Conservation (phyloP, 2,329 filamentous ascomycete species). For the Neofusicoccum umdonicola region DNA sequence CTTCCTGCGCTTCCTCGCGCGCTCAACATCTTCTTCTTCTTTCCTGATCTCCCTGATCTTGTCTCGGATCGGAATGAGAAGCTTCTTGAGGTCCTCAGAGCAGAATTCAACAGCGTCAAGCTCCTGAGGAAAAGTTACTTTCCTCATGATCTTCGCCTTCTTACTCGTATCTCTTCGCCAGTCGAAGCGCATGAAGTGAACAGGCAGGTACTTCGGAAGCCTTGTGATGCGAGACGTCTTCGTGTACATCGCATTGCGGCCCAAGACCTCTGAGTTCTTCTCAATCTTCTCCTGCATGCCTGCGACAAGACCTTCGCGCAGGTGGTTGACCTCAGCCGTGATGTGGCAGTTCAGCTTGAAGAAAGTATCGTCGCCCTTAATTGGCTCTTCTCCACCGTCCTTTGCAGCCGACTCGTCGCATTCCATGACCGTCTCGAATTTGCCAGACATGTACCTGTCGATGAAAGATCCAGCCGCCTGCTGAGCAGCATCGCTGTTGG, state of each 20-base stretch:
- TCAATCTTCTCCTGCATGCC: constrained; percentile 86
- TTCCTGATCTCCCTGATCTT: constrained; percentile 94
- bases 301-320: constrained; percentile 81
- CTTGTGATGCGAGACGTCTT: constrained; percentile 88
- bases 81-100: constrained; percentile 79
- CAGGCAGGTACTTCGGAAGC: constrained; percentile 89
- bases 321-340: constrained; percentile 78
- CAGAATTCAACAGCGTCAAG: constrained; percentile 94
- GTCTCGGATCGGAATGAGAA: constrained; percentile 88
- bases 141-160: constrained; percentile 99
- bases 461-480: constrained; percentile 64
- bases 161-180: constrained; percentile 95
- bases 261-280: constrained; percentile 78
- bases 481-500: constrained; percentile 26
- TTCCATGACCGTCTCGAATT: constrained; percentile 73
- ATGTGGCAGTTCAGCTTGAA: constrained; percentile 97
- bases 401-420: constrained; percentile 80
- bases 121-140: constrained; percentile 93
- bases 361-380: constrained; percentile 70
- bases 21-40: constrained; percentile 89
- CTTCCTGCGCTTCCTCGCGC: constrained; percentile 89
- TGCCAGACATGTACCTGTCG: constrained; percentile 85
- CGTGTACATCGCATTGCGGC: constrained; percentile 78
- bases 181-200: constrained; percentile 97
- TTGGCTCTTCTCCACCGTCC: constrained; percentile 69